Base-by-base conservation (phyloP, 352 stramenopile genomes). In the Phytophthora pluvialis region DNA sequence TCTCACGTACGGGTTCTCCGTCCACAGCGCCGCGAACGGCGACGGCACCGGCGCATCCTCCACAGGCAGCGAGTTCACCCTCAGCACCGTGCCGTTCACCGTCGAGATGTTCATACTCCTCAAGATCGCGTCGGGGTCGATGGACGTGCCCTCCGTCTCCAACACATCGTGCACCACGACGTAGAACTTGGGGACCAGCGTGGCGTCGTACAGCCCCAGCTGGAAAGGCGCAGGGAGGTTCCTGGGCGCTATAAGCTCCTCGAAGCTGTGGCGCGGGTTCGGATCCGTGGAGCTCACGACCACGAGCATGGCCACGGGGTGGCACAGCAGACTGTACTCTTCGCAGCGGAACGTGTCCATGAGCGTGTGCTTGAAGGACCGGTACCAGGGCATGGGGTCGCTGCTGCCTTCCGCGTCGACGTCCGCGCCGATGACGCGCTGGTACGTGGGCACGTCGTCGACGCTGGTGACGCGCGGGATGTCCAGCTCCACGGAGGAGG, bases 131-230 rank as follows among this genome's bases (percentile, higher is more conserved):
- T 92, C 83, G 8, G 85, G 76, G 64, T 95, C 87, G 36, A 95
- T 95, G 0, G 77, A 80, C 31, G 87, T 95, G 29, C 83, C 81
- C 10, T 89, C 73, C 1, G 87, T 91, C 69, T 97, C 86, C 33
- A 77, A 58, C 4, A 83, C 64, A 65, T 98, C 91, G 52, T 98
- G 91, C 25, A 98, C 38, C 13, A 98, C 77, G n/a, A 98, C 62
- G 62, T 93, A 97, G 55, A 92, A 96, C 60, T 95, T 93, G 12
- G 88, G 81, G 9, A 78, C 59, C 11, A 97, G 55, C 31, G 80
- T 87, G 5, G 78, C 64, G 58, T 96, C 89, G 57, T 95, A 97
- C 3, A 94, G 57, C 6, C 84, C 88, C 54, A 90, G 72, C 11
- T 86, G 73, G 53, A 96, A 96, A 13, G 80, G 72, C 0, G 54